These are phyloP conservation scores for Symbiodinium pilosum DNA, from an alignment of 73 alveolate genomes.

Conservation along the genomic window DNA sequence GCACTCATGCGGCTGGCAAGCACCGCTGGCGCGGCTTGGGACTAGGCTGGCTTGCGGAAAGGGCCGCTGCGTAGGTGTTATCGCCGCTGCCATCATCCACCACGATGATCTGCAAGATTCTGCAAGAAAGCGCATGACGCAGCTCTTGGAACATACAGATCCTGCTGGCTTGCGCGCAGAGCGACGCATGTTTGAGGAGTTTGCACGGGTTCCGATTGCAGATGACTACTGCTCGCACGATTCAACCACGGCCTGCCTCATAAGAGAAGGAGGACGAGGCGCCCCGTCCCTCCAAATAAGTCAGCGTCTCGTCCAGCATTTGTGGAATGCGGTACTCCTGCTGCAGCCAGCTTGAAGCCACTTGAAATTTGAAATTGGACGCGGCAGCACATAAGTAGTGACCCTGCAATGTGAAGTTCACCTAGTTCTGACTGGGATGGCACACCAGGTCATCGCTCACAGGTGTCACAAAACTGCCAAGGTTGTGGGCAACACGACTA, in stretches of 20 bases:
- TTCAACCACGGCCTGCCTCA: background rate
- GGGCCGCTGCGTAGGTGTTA: constrained; percentile 96
- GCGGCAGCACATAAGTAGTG: background rate
- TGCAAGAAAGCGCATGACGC: background rate
- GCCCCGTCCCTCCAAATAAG: constrained; percentile 92
- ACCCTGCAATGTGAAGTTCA: background rate
- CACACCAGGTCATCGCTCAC: background rate
- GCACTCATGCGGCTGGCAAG: background rate
- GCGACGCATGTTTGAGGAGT: too few species aligned
- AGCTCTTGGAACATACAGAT: too few species aligned
- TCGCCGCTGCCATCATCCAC: constrained; percentile 98
- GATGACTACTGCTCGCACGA: background rate
- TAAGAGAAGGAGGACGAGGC: constrained; percentile 42
- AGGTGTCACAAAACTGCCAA: background rate
- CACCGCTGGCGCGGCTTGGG: background rate
- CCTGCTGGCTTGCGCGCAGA: too few species aligned
- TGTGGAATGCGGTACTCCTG: constrained; percentile 96
- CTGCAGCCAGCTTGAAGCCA: too few species aligned
- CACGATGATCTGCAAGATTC: constrained; percentile 95
- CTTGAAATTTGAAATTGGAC: too few species aligned
- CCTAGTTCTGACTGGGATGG: background rate
- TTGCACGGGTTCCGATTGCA: background rate
- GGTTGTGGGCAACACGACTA: background rate
- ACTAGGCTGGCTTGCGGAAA: constrained; percentile 10
- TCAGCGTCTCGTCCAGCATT: constrained; percentile 96